Evolutionary conservation across 768 basidiomycete species (phyloP).

Genomic region (Gymnopilus dilepis): DNA sequence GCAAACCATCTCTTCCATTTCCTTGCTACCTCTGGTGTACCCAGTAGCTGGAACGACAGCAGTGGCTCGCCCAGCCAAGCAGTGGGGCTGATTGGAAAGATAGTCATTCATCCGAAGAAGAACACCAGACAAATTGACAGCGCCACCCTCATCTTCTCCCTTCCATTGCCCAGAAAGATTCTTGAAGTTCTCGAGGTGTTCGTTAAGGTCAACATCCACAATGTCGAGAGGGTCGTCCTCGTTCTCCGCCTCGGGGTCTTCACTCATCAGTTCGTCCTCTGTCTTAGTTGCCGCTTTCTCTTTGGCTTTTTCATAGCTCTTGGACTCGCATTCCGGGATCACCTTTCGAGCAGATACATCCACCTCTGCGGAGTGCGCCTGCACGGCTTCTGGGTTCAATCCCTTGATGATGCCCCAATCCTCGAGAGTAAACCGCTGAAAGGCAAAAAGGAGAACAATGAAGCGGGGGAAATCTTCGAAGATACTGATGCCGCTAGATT

Average conservation of each 20-base stretch:
- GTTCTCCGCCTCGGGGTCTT: not conserved
- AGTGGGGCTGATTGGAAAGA: slow-evolving; percentile 6
- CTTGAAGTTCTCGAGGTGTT: not conserved
- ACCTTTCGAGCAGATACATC: too few species aligned
- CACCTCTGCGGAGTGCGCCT: not conserved
- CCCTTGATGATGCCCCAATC: slow-evolving; percentile 26
- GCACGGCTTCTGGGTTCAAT: slow-evolving; percentile 4
- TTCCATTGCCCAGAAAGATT: not conserved
- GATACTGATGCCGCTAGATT: slow-evolving; percentile 28
- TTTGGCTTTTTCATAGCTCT: too few species aligned
- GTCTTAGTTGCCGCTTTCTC: too few species aligned
- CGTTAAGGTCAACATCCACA: not conserved
- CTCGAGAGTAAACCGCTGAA: slow-evolving; percentile 27
- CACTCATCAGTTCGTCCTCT: not conserved
- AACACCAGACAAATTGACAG: not conserved
- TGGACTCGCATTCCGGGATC: too few species aligned
- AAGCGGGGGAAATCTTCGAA: slow-evolving; percentile 29
- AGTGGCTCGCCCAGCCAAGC: slow-evolving; percentile 11
- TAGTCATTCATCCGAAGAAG: not conserved
- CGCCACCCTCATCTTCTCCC: not conserved
- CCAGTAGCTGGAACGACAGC: slow-evolving; percentile 1
- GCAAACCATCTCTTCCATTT: slow-evolving; percentile 1
- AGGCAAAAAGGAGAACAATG: slow-evolving; percentile 29
- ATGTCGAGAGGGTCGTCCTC: not conserved
- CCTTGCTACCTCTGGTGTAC: not conserved